phyloP scores from a whole-genome alignment of 805 yeast genomes.

The Tetrapisispora taiwanensis region DNA sequence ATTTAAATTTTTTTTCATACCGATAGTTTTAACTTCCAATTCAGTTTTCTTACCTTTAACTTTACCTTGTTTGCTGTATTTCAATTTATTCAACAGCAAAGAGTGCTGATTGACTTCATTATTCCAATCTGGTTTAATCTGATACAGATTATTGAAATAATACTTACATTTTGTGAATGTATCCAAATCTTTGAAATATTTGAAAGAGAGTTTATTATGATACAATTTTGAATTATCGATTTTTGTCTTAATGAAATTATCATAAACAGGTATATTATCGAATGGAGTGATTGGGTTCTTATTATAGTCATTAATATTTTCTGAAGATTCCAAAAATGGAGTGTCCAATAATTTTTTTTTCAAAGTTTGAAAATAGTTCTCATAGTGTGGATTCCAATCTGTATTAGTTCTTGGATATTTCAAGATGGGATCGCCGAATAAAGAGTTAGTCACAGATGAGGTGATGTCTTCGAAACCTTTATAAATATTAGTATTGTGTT shows the following conservation, averaged over 20 bases:
- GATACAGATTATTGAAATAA: constrained; percentile 11
- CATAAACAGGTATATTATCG: constrained; percentile 10
- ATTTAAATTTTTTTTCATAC: not conserved
- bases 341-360: not conserved
- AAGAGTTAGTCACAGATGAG: not conserved
- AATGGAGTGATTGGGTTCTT: constrained; percentile 9
- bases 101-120: constrained; percentile 7
- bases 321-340: not conserved
- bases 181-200: constrained; percentile 7
- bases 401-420: not conserved
- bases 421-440: not conserved
- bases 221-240: constrained; percentile 1
- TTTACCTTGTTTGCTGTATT: constrained; percentile 2
- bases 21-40: not conserved
- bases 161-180: constrained; percentile 9
- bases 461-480: not conserved
- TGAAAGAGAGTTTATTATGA: constrained; percentile 4
- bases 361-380: not conserved
- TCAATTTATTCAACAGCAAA: constrained; percentile 6
- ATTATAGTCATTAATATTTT: not conserved
- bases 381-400: not conserved
- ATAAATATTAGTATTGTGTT: not conserved
- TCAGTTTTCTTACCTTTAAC: not conserved
- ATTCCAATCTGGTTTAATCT: constrained; percentile 11
- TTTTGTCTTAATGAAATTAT: constrained; percentile 2